A percentile compares a stretch with the other conserved stretches of the same genome.
These are phyloP conservation scores for Bacidia rubella DNA, from an alignment of 495 filamentous ascomycete species.

Conservation along the genomic window DNA sequence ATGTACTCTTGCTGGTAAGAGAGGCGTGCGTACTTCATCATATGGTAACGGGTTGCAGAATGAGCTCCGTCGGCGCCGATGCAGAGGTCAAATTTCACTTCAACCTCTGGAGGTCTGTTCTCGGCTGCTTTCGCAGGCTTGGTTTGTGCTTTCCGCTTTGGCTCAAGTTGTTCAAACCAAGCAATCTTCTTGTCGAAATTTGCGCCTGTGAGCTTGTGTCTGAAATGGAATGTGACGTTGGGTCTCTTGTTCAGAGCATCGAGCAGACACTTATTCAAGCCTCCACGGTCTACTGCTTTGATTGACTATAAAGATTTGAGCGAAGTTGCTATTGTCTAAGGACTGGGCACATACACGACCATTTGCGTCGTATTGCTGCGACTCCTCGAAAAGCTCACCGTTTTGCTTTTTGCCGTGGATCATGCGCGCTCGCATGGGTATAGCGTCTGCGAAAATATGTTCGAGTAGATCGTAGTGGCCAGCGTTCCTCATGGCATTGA, in stretches of 20 bases:
- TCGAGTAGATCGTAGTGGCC: slow-evolving; percentile 51
- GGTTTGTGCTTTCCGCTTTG: slow-evolving; percentile 18
- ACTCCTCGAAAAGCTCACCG: slow-evolving; percentile 56
- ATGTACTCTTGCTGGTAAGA: slow-evolving; percentile 92
- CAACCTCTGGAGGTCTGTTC: slow-evolving; percentile 42
- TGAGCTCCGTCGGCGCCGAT: slow-evolving; percentile 96
- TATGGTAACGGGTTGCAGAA: slow-evolving; percentile 72
- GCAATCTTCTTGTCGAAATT: slow-evolving; percentile 66
- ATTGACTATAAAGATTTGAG: slow-evolving; percentile 24
- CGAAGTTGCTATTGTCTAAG: slow-evolving; percentile 4
- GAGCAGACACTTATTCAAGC: slow-evolving; percentile 72
- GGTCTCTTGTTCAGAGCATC: slow-evolving; percentile 70
- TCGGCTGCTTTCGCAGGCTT: slow-evolving; percentile 11
- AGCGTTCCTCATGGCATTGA: slow-evolving; percentile 66
- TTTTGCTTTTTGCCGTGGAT: slow-evolving; percentile 62
- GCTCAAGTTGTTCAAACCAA: slow-evolving; percentile 63
- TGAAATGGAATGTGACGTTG: slow-evolving; percentile 84
- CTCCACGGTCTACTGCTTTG: slow-evolving; percentile 58
- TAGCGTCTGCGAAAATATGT: slow-evolving; percentile 57
- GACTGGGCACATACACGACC: slow-evolving; percentile 48
- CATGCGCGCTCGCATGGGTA: slow-evolving; percentile 96
- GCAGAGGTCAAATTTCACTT: slow-evolving; percentile 76
- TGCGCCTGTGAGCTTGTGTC: slow-evolving; percentile 78
- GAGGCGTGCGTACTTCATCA: slow-evolving; percentile 87
- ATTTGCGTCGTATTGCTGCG: slow-evolving; percentile 82